Evolutionary conservation across 805 yeast genomes (phyloP).

Genomic region (Hanseniaspora osmophila): DNA sequence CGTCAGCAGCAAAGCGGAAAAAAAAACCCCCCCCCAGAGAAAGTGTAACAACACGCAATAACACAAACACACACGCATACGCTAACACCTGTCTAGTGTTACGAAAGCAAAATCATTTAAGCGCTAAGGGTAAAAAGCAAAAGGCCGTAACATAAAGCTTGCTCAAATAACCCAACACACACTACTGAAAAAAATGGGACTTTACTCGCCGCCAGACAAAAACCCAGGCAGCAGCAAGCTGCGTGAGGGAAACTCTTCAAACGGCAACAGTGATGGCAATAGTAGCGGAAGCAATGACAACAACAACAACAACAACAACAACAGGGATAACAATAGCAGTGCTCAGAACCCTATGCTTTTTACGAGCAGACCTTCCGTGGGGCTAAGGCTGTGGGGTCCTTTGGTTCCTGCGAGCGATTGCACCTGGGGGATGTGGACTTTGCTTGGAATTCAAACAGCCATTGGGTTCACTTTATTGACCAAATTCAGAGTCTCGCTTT

Average conservation of each 20-base stretch:
- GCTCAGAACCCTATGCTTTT: constrained; percentile 10
- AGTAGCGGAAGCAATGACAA: constrained; percentile 2
- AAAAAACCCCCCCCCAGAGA: too few species aligned
- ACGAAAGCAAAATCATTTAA: too few species aligned
- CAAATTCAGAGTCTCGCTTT: constrained; percentile 4
- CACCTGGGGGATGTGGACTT: constrained; percentile 34
- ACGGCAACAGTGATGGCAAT: not conserved
- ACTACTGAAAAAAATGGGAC: constrained; percentile 13
- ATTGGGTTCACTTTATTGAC: constrained; percentile 24
- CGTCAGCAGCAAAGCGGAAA: too few species aligned
- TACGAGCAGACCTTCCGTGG: constrained; percentile 40
- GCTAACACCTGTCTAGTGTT: too few species aligned
- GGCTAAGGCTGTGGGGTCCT: constrained; percentile 54
- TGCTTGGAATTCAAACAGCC: constrained; percentile 39
- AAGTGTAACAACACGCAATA: too few species aligned
- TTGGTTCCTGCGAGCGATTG: constrained; percentile 62
- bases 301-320: constrained; percentile 6
- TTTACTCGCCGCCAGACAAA: constrained; percentile 20
- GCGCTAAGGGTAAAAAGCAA: too few species aligned
- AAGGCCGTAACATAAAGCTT: not conserved
- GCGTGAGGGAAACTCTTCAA: not conserved
- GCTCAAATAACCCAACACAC: too few species aligned
- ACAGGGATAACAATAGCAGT: constrained; percentile 10
- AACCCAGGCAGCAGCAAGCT: constrained; percentile 5
- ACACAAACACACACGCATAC: too few species aligned